Percentiles rank a stretch among this genome's conserved stretches.
These are phyloP conservation scores for Trichoderma parareesei DNA, from an alignment of 495 filamentous ascomycete species.

Conservation along the genomic window DNA sequence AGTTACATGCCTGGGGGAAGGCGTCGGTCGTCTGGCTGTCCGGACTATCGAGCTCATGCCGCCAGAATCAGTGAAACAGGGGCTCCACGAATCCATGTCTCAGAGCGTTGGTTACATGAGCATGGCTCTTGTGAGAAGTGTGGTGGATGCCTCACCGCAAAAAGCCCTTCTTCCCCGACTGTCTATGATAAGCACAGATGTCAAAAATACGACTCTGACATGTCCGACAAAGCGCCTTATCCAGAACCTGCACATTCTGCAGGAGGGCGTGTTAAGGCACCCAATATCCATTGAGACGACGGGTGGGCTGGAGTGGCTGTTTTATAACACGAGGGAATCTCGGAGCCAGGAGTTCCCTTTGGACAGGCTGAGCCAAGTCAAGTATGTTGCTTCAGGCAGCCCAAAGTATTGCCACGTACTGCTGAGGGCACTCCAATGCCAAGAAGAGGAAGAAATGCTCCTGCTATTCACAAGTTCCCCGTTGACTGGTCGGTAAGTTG, in stretches of 20 bases:
- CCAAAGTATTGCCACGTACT: neutral
- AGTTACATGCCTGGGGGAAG: neutral
- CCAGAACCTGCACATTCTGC: neutral
- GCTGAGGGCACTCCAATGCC: neutral
- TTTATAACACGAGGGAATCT: neutral
- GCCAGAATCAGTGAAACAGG: neutral
- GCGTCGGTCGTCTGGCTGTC: neutral
- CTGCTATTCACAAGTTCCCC: neutral
- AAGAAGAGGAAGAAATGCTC: neutral
- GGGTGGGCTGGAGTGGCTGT: neutral
- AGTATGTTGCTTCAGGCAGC: neutral
- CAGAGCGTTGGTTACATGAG: neutral
- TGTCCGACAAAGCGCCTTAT: neutral
- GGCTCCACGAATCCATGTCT: neutral
- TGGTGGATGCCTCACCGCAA: neutral
- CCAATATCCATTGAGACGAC: neutral
- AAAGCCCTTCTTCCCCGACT: neutral
- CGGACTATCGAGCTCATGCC: neutral
- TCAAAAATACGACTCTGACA: neutral
- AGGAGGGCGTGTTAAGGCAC: neutral
- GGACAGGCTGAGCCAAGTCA: neutral
- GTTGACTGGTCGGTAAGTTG: neutral
- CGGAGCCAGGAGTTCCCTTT: neutral
- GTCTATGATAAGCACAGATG: neutral
- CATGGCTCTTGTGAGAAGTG: neutral